Percentiles rank a stretch among this genome's conserved stretches.
These are phyloP conservation scores for Fusarium liriodendri DNA, from an alignment of 2,329 filamentous ascomycete genomes.

Conservation along the genomic window DNA sequence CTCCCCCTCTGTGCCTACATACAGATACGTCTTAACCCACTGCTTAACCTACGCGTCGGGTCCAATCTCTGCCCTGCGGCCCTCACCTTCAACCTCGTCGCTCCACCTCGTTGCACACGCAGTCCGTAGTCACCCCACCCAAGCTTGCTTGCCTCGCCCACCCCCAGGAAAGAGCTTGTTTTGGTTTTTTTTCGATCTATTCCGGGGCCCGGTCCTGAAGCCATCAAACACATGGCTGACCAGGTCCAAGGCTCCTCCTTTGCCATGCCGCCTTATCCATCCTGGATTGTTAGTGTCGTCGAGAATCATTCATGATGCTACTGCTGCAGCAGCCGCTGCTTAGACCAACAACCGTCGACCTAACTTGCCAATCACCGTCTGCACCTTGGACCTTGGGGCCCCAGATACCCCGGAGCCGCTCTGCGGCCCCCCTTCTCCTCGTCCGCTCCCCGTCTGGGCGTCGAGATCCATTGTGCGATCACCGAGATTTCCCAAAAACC, in stretches of 20 bases:
- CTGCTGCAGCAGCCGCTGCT: neutral
- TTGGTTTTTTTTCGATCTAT: neutral
- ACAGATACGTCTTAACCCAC: neutral
- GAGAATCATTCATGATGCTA: constrained; percentile 1
- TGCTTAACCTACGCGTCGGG: neutral
- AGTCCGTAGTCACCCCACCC: neutral
- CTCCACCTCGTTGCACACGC: constrained; percentile 14
- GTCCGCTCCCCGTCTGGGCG: constrained; percentile 16
- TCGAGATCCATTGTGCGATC: constrained; percentile 18
- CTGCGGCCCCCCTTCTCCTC: constrained; percentile 24
- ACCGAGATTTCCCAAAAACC: neutral
- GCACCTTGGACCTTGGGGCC: neutral
- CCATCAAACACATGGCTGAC: constrained; percentile 8
- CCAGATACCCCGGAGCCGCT: constrained; percentile 37
- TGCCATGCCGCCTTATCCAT: constrained; percentile 5
- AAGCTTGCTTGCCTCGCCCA: neutral
- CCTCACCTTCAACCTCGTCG: neutral
- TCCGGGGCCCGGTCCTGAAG: neutral
- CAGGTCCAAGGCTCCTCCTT: constrained; percentile 10
- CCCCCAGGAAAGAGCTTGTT: neutral
- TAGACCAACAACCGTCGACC: neutral
- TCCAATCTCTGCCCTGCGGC: constrained; percentile 4
- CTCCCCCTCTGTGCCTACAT: neutral
- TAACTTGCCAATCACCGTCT: neutral
- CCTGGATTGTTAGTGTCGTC: constrained; percentile 2